Percentiles rank a stretch among this genome's conserved stretches.
Conservation (phyloP, 305 asterid species). For the Fraxinus latifolia region DNA sequence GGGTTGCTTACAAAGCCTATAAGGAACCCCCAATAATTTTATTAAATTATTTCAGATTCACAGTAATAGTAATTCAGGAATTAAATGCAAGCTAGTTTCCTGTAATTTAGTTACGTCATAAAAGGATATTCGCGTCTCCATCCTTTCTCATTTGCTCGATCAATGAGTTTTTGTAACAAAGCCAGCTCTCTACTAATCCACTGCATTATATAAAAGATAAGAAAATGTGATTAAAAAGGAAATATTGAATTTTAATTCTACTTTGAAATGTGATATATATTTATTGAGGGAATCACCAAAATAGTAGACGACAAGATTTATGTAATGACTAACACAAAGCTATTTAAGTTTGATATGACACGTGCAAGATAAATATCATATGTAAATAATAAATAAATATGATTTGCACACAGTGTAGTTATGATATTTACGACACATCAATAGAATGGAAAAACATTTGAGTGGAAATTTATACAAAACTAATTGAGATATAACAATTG, state of each 20-base stretch:
- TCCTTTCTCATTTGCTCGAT: constrained; percentile 80
- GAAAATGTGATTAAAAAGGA: constrained; percentile 5
- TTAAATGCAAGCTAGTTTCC: background rate
- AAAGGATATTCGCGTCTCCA: constrained; percentile 86
- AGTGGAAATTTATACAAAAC: background rate
- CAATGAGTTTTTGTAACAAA: constrained; percentile 41
- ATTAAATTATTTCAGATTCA: background rate
- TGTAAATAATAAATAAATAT: background rate
- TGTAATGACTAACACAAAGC: constrained; percentile 3
- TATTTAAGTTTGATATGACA: constrained; percentile 1
- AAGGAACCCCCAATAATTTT: background rate
- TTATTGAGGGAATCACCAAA: constrained; percentile 5
- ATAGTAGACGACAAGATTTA: background rate
- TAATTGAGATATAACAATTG: background rate
- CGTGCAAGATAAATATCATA: background rate
- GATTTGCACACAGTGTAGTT: background rate
- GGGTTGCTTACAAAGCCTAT: background rate
- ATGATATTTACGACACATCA: background rate
- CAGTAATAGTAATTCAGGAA: constrained; percentile 4
- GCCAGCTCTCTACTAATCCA: constrained; percentile 62
- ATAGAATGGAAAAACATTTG: background rate
- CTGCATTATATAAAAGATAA: constrained; percentile 34
- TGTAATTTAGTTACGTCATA: constrained; percentile 16
- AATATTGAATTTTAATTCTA: background rate
- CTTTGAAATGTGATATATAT: background rate